Evolutionary conservation across 1,284 basidiomycete species (phyloP), one percentile per base, ranked within the genome.

Genomic region (Naganishia sp.): DNA sequence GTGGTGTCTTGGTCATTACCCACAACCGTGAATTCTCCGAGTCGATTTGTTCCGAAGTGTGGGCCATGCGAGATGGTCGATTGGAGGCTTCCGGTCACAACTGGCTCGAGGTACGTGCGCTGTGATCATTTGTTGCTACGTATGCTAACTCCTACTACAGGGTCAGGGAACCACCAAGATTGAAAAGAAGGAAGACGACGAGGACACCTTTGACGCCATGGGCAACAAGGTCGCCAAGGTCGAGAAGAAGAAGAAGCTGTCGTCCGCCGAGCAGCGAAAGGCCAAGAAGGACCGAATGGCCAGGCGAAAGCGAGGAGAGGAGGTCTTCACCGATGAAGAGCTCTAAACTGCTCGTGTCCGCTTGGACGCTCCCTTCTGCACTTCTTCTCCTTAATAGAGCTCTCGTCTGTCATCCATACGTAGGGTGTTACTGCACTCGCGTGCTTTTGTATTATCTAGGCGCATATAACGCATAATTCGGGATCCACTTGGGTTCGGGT

Each of bases 21-120:
- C 93, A 95, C 87, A 94, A 94, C 87, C 88, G 90, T 72, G 94
- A 96, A 85, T 97, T 97, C 86, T 95, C 92, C 68, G 94, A 97
- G 86, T 91, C 89, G 45, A 83, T 97, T 71, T 97, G 94, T 72
- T 70, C 73, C 13, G 81, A 82, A 69, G 69, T 75, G n/a, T 75
- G 69, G 71, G 92, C 92, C 48, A 95, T 95, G 92, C 86, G 89
- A 67, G 90, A 95, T 76, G 94, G 94, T 75, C 87, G 83, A 75
- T 87, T 96, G 70, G 90, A 92, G 82, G 92, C 94, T 15, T 94
- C 92, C 56, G 95, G 95, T 71, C 94, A 97, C 85, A 93, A 94
- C 86, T 95, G 92, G 92, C 92, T 96, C 75, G 95, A 99, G 82
- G 94, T 94, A 61, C 21, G 59, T 61, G 0, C 21, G 10, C 6